Conservation (phyloP, 2,329 filamentous ascomycete species). For the Fusarium ambrosium region DNA sequence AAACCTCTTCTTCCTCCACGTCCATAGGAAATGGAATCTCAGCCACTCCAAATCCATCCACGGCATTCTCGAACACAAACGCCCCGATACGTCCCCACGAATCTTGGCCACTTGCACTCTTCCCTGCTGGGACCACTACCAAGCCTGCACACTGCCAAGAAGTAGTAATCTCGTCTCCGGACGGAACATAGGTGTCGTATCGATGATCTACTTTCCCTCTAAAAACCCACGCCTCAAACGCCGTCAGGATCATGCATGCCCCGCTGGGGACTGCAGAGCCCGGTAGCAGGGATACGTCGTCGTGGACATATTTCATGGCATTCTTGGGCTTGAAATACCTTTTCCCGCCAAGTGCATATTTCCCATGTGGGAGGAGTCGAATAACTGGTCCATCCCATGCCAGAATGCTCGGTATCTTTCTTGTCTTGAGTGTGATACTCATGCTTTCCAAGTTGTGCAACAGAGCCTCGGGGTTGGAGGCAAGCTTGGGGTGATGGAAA, state of each 20-base stretch:
- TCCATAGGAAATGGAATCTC: background rate
- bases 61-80: background rate
- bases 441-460: constrained; percentile 7
- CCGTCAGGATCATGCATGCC: constrained; percentile 15
- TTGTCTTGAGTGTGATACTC: constrained; percentile 11
- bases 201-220: background rate
- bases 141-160: background rate
- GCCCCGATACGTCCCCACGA: background rate
- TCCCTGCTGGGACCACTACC: background rate
- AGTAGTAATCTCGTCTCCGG: background rate
- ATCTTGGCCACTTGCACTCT: background rate
- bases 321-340: constrained; percentile 1
- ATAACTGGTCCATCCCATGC: constrained; percentile 17
- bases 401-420: constrained; percentile 8
- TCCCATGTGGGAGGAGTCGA: constrained; percentile 8
- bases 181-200: background rate
- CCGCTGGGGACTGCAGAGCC: background rate
- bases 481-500: background rate
- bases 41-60: background rate
- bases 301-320: constrained; percentile 17
- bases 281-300: background rate
- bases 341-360: background rate
- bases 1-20: background rate
- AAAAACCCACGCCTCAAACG: background rate
- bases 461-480: background rate